Percentiles rank a stretch among this genome's conserved stretches.
phyloP scores from a whole-genome alignment of 768 basidiomycete species.

The Tulasnella sp. region DNA sequence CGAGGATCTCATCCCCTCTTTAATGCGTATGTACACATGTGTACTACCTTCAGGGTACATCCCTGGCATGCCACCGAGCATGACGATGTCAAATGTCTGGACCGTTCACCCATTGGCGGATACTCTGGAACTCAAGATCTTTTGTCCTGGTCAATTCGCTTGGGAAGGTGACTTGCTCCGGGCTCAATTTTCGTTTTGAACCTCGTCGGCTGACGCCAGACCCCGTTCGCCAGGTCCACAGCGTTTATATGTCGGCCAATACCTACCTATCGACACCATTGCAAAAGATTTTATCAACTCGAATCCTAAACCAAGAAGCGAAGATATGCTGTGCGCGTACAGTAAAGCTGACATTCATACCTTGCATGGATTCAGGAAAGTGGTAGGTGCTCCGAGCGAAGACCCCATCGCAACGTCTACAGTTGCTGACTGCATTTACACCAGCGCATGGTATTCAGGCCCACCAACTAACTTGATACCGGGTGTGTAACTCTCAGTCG shows the following conservation, averaged over 20 bases:
- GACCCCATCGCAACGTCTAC: neutral
- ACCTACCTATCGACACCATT: neutral
- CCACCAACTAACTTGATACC: neutral
- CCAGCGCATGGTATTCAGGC: neutral
- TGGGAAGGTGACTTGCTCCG: neutral
- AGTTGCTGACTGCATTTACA: neutral
- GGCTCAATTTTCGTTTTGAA: too few species aligned
- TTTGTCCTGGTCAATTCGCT: neutral
- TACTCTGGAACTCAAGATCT: neutral
- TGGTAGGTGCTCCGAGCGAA: neutral
- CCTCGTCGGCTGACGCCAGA: too few species aligned
- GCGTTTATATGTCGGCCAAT: neutral
- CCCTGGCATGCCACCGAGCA: neutral
- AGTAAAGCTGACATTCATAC: neutral
- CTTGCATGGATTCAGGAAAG: slow-evolving; percentile 3
- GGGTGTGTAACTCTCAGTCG: neutral
- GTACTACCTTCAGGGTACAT: neutral
- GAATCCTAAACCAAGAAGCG: neutral
- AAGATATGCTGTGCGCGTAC: neutral
- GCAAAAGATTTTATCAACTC: neutral
- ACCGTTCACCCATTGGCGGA: neutral
- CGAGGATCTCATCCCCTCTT: neutral
- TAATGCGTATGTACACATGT: neutral
- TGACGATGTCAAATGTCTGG: neutral
- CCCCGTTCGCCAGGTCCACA: neutral